Base-by-base conservation (phyloP, 1,139 yeast species). In the Blastobotrys persicus region DNA sequence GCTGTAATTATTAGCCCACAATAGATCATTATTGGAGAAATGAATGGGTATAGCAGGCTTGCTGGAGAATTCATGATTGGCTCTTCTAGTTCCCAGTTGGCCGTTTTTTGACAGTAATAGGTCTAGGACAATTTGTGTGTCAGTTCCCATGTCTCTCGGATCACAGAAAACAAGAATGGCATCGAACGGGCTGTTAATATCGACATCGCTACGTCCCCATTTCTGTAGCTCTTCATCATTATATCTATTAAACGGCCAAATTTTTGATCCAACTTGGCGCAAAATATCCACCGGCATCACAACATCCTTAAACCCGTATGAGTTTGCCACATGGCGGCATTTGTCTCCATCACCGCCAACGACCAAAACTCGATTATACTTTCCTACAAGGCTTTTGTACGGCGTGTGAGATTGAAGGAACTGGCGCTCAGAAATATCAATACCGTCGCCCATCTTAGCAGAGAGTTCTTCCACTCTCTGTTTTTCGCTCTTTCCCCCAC, bases 361-460 rank as follows among this genome's bases (percentile, higher is more conserved):
- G 1, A 88, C 89, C 56, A 91, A 68, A 6, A 89, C 89, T 13
- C 89, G 72, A 34, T 78, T 66, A 59, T 73, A 83, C 46, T 74
- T 70, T 17, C 71, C 66, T 0, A 79, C 79, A 48, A 88, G 71
- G 0, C 82, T 77, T 57, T 77, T 79, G 76, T 86, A 83, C 0
- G 98, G 98, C 0, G 98, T 91, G 68, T 92, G 98, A 46, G 95
- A 83, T 66, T 88, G 96, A 12, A 92, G 81, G 38, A 92, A 72
- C 63, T 91, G 97, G 42, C 75, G 69, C 3, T 81, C 78, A 39
- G 56, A 44, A 28, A 65, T 55, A 6, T 78, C 74, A 17, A 88
- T 71, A 1, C 72, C 68, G 3, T 81, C 68, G 4, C 73, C 75
- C 32, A 87, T 66, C 31, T 70, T 69, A n/a, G 70, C 60, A 2